A percentile compares a stretch with the other conserved stretches of the same genome.
phyloP scores from a whole-genome alignment of 331 rosid species.

The Phaseolus coccineus region DNA sequence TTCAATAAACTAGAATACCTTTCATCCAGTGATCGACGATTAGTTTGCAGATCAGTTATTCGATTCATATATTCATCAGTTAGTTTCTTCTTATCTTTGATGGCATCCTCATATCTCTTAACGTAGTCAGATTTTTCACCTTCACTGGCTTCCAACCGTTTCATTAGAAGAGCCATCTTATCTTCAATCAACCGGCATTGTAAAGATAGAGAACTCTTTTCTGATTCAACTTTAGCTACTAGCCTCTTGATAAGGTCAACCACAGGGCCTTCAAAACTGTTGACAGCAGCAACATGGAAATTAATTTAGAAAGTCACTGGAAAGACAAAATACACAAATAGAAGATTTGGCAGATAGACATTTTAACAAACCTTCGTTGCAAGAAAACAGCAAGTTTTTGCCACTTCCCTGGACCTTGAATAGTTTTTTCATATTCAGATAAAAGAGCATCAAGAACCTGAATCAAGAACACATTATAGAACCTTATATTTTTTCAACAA shows the following conservation, averaged over 20 bases:
- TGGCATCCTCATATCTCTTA: constrained; percentile 85
- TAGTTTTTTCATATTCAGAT: constrained; percentile 74
- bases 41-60: constrained; percentile 76
- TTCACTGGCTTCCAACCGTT: constrained; percentile 86
- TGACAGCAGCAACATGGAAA: constrained; percentile 28
- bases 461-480: constrained; percentile 34
- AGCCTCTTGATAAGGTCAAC: constrained; percentile 77
- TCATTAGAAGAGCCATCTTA: constrained; percentile 67
- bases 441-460: constrained; percentile 94
- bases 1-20: constrained; percentile 70
- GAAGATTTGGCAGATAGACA: not conserved
- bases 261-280: constrained; percentile 91
- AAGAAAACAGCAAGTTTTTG: constrained; percentile 78
- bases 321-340: not conserved
- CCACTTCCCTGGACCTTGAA: constrained; percentile 96
- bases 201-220: constrained; percentile 70
- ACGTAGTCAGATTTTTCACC: constrained; percentile 76
- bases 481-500: constrained; percentile 1
- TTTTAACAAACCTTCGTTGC: constrained; percentile 71
- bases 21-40: constrained; percentile 73
- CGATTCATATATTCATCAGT: constrained; percentile 90
- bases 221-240: constrained; percentile 82
- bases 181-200: constrained; percentile 80
- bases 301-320: not conserved
- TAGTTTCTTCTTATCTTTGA: constrained; percentile 81